phyloP scores from a whole-genome alignment of 805 yeast species.

The Candida easanensis region DNA sequence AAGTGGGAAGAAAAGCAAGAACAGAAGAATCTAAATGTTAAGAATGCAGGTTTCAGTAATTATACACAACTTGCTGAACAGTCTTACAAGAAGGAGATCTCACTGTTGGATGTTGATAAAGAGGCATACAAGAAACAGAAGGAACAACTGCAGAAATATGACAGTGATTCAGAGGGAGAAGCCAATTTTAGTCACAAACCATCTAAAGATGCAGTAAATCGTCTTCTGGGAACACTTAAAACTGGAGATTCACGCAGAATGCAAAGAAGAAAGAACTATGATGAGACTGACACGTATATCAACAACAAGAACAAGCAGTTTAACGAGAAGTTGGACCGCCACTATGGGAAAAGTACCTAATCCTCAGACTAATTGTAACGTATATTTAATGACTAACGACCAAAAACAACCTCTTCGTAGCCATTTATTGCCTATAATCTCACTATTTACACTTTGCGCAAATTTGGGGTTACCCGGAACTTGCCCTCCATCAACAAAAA shows the following conservation, averaged over 20 bases:
- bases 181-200: conserved; percentile 36
- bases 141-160: conserved; percentile 12
- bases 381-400: background rate
- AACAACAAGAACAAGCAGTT: conserved; percentile 74
- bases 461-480: background rate
- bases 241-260: conserved; percentile 28
- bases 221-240: conserved; percentile 29
- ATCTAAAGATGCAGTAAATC: conserved; percentile 30
- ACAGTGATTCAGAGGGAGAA: conserved; percentile 8
- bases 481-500: background rate
- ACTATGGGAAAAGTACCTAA: conserved; percentile 8
- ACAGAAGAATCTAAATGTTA: conserved; percentile 27
- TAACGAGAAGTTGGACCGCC: conserved; percentile 60
- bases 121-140: conserved; percentile 44
- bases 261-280: conserved; percentile 39
- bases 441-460: no score
- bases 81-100: conserved; percentile 54
- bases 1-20: conserved; percentile 50
- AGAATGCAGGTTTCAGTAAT: conserved; percentile 44
- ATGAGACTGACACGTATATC: conserved; percentile 37
- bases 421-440: no score
- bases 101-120: conserved; percentile 35
- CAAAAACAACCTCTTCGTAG: background rate
- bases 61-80: conserved; percentile 55
- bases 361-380: background rate